A percentile compares a stretch with the other conserved stretches of the same genome.
Evolutionary conservation across 768 basidiomycete species (phyloP).

Genomic region (Xerocomus brunneocitrinus): DNA sequence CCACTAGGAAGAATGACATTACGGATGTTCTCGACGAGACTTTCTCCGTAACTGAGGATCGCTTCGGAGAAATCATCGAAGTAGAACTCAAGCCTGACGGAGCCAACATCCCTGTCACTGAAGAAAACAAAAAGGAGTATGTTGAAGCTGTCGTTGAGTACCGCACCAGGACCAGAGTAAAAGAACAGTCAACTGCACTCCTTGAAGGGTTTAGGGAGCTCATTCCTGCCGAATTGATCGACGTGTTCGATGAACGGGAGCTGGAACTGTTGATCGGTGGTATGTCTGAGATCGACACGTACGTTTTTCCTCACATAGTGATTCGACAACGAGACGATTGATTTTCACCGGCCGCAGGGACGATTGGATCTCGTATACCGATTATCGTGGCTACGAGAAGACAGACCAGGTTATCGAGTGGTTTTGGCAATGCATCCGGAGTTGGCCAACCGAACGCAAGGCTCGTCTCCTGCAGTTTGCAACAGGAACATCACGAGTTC

Average conservation of each 20-base stretch:
- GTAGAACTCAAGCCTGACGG: slow-evolving; percentile 65
- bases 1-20: slow-evolving; percentile 64
- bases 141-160: slow-evolving; percentile 77
- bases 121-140: slow-evolving; percentile 75
- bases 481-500: slow-evolving; percentile 78
- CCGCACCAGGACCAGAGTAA: slow-evolving; percentile 75
- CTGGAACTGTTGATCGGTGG: slow-evolving; percentile 88
- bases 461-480: slow-evolving; percentile 85
- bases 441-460: slow-evolving; percentile 88
- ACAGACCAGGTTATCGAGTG: slow-evolving; percentile 87
- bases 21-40: slow-evolving; percentile 72
- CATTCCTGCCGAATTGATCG: slow-evolving; percentile 77
- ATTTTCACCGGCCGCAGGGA: slow-evolving; percentile 42
- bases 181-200: slow-evolving; percentile 82
- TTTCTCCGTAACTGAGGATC: slow-evolving; percentile 66
- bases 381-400: slow-evolving; percentile 85
- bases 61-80: slow-evolving; percentile 67
- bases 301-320: slow-evolving; percentile 21
- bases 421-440: slow-evolving; percentile 92
- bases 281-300: slow-evolving; percentile 90
- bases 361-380: slow-evolving; percentile 92
- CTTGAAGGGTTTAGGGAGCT: slow-evolving; percentile 83
- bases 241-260: slow-evolving; percentile 89
- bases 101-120: slow-evolving; percentile 57
- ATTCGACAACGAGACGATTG: background rate